phyloP scores from a whole-genome alignment of 495 filamentous ascomycete genomes.

The Neurospora sublineolata region DNA sequence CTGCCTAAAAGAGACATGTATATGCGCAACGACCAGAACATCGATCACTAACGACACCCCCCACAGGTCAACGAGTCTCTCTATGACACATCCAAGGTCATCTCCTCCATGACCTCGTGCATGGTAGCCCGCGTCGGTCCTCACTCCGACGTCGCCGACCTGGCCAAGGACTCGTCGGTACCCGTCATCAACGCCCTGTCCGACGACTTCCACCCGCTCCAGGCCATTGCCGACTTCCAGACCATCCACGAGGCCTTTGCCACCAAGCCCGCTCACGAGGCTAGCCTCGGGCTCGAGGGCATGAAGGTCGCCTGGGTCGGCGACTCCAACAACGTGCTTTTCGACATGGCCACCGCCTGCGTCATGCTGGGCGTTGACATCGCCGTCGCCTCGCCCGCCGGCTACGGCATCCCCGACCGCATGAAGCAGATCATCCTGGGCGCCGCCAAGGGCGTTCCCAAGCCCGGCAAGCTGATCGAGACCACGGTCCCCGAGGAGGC shows the following conservation, averaged over 20 bases:
- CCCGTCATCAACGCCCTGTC: slow-evolving; percentile 93
- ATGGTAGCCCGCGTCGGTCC: slow-evolving; percentile 81
- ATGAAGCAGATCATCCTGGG: slow-evolving; percentile 61
- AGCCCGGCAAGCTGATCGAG: slow-evolving; percentile 57
- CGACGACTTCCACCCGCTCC: slow-evolving; percentile 80
- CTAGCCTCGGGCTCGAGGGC: slow-evolving; percentile 60
- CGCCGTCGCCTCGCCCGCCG: slow-evolving; percentile 71
- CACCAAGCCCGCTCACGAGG: slow-evolving; percentile 18
- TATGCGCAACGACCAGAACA: neutral
- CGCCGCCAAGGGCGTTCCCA: slow-evolving; percentile 42
- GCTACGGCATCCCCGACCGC: slow-evolving; percentile 60
- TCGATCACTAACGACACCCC: slow-evolving; percentile 3
- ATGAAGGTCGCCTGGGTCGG: slow-evolving; percentile 92
- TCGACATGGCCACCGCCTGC: slow-evolving; percentile 77
- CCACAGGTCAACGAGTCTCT: slow-evolving; percentile 73
- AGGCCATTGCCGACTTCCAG: slow-evolving; percentile 84
- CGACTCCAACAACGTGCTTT: slow-evolving; percentile 94
- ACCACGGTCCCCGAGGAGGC: slow-evolving; percentile 78
- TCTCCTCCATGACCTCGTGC: slow-evolving; percentile 84
- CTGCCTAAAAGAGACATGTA: neutral
- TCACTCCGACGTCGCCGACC: slow-evolving; percentile 67
- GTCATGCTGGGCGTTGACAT: slow-evolving; percentile 78
- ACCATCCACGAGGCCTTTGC: slow-evolving; percentile 74
- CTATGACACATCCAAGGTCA: slow-evolving; percentile 75
- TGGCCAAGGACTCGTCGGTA: slow-evolving; percentile 71